Evolutionary conservation across 2,329 filamentous ascomycete species (phyloP).

Genomic region (Ceratocystis cacaofunesta): DNA sequence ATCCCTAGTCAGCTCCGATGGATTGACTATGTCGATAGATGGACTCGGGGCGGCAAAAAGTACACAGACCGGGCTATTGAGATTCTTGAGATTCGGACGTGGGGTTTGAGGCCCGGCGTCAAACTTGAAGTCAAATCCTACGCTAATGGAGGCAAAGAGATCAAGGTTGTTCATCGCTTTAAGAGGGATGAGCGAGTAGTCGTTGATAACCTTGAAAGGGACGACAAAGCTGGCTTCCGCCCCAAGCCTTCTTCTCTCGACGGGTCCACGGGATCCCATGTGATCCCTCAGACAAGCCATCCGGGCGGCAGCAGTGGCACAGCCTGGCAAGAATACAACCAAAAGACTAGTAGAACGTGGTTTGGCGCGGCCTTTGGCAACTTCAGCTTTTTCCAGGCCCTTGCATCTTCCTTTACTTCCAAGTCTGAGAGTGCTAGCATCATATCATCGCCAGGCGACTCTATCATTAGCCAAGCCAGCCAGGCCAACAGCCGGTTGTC

Average conservation of each 20-base stretch:
- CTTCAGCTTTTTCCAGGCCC: conserved; percentile 16
- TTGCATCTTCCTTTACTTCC: conserved; percentile 15
- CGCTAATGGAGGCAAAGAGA: conserved; percentile 74
- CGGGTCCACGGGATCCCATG: neutral
- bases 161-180: conserved; percentile 74
- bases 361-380: conserved; percentile 15
- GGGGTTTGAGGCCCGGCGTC: conserved; percentile 76
- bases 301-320: conserved; percentile 9
- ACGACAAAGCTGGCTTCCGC: conserved; percentile 10
- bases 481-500: conserved; percentile 10
- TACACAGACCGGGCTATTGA: conserved; percentile 76
- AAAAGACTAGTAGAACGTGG: conserved; percentile 15
- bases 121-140: conserved; percentile 77
- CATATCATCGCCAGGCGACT: conserved; percentile 12
- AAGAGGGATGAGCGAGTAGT: conserved; percentile 54
- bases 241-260: neutral
- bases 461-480: conserved; percentile 7
- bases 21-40: conserved; percentile 76
- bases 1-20: conserved; percentile 87
- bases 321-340: conserved; percentile 16
- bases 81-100: conserved; percentile 76
- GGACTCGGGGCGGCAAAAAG: conserved; percentile 57
- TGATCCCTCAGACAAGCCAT: conserved; percentile 13
- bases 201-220: conserved; percentile 31
- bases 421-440: conserved; percentile 14